These are phyloP conservation scores for Thielaviopsis ethacetica DNA, from an alignment of 2,329 filamentous ascomycete genomes.

Conservation along the genomic window DNA sequence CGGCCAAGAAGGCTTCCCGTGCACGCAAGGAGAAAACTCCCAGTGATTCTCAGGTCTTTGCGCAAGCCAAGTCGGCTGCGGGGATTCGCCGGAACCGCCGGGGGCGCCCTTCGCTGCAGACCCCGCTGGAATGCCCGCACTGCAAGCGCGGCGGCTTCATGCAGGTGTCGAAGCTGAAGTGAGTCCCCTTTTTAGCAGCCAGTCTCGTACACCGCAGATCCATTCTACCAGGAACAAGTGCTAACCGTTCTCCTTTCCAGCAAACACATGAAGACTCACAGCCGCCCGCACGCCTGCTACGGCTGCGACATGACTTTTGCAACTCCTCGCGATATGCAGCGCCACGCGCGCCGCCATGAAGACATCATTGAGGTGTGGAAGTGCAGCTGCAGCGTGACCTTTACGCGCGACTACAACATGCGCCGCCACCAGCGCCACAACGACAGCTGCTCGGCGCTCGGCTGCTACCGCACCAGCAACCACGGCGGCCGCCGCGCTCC, in stretches of 20 bases:
- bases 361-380: neutral
- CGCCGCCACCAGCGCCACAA: constrained; percentile 5
- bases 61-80: neutral
- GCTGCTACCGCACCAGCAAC: neutral
- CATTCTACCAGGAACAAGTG: neutral
- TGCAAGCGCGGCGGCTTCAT: neutral
- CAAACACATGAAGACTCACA: constrained; percentile 4
- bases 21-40: neutral
- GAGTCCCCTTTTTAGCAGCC: neutral
- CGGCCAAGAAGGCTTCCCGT: neutral
- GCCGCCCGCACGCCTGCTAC: constrained; percentile 1
- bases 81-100: neutral
- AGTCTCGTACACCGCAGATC: too few relatives aligned
- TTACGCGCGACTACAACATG: constrained; percentile 10
- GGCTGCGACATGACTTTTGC: constrained; percentile 1
- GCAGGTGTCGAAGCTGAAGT: neutral
- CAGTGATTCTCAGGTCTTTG: neutral
- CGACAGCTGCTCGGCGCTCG: neutral
- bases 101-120: neutral
- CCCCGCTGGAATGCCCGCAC: neutral
- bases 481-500: constrained; percentile 6
- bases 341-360: constrained; percentile 6
- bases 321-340: constrained; percentile 5
- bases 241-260: neutral
- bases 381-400: constrained; percentile 4